Conservation (phyloP, 352 stramenopile species). For the Globisporangium heterothallicum region DNA sequence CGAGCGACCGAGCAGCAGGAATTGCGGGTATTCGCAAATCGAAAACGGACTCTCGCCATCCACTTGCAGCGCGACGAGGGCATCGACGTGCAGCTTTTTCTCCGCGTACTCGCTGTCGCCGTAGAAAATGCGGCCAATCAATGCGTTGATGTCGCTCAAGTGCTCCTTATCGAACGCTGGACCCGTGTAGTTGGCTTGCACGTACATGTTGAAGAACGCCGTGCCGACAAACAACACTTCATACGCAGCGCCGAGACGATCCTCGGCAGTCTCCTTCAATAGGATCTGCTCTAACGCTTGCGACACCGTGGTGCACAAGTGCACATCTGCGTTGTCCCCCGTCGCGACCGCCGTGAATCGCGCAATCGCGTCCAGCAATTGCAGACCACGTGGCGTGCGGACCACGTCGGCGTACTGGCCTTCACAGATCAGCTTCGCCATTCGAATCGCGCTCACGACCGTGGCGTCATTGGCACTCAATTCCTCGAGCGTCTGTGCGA, state of each 20-base stretch:
- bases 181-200: slow-evolving; percentile 80
- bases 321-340: slow-evolving; percentile 21
- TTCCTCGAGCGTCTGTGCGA: slow-evolving; percentile 18
- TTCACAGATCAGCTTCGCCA: slow-evolving; percentile 54
- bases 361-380: slow-evolving; percentile 23
- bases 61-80: slow-evolving; percentile 63
- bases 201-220: slow-evolving; percentile 71
- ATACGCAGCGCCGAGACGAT: slow-evolving; percentile 38
- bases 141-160: slow-evolving; percentile 42
- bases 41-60: slow-evolving; percentile 76
- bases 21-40: slow-evolving; percentile 72
- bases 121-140: slow-evolving; percentile 27
- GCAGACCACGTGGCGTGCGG: slow-evolving; percentile 28
- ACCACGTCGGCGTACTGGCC: slow-evolving; percentile 59
- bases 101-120: slow-evolving; percentile 18
- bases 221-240: slow-evolving; percentile 55
- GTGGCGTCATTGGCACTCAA: slow-evolving; percentile 5
- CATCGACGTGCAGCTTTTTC: slow-evolving; percentile 47
- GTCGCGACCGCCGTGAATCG: slow-evolving; percentile 4
- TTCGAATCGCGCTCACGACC: slow-evolving; percentile 21
- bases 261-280: slow-evolving; percentile 23
- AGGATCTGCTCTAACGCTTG: slow-evolving; percentile 37
- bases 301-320: slow-evolving; percentile 43
- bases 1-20: slow-evolving; percentile 56
- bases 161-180: slow-evolving; percentile 53